Evolutionary conservation across 805 yeast species (phyloP).

Genomic region (Candida boidinii): DNA sequence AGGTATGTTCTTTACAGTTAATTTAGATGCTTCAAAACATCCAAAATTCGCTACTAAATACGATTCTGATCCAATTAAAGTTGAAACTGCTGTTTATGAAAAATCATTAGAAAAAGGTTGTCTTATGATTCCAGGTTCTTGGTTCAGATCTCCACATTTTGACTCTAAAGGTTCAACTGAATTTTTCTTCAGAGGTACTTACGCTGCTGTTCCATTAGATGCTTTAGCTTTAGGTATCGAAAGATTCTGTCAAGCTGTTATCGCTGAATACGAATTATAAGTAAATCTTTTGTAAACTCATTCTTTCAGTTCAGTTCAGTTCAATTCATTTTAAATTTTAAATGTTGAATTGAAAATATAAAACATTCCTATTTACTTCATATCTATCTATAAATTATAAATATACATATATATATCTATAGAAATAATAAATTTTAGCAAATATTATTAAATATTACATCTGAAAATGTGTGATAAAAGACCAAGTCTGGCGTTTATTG

Average conservation of each 20-base stretch:
- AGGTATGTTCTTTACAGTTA: slow-evolving; percentile 79
- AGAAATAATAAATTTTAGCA: too few relatives aligned
- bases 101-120: slow-evolving; percentile 51
- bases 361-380: too few relatives aligned
- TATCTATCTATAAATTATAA: too few relatives aligned
- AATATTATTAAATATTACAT: too few relatives aligned
- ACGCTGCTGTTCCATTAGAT: slow-evolving; percentile 76
- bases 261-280: slow-evolving; percentile 41
- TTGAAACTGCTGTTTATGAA: slow-evolving; percentile 59
- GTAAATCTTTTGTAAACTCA: too few relatives aligned
- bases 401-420: too few relatives aligned
- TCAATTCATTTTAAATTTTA: too few relatives aligned
- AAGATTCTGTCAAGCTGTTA: slow-evolving; percentile 59
- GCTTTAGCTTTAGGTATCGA: slow-evolving; percentile 51
- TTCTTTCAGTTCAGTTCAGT: too few relatives aligned
- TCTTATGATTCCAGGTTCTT: slow-evolving; percentile 74
- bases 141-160: slow-evolving; percentile 56
- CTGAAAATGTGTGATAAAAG: too few relatives aligned
- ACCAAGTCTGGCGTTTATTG: too few relatives aligned
- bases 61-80: slow-evolving; percentile 49
- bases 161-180: slow-evolving; percentile 33
- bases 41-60: slow-evolving; percentile 59
- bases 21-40: slow-evolving; percentile 70
- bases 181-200: slow-evolving; percentile 79
- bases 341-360: too few relatives aligned